Evolutionary conservation across 441 rosid genomes (phyloP).

Genomic region (Brassica balearica): DNA sequence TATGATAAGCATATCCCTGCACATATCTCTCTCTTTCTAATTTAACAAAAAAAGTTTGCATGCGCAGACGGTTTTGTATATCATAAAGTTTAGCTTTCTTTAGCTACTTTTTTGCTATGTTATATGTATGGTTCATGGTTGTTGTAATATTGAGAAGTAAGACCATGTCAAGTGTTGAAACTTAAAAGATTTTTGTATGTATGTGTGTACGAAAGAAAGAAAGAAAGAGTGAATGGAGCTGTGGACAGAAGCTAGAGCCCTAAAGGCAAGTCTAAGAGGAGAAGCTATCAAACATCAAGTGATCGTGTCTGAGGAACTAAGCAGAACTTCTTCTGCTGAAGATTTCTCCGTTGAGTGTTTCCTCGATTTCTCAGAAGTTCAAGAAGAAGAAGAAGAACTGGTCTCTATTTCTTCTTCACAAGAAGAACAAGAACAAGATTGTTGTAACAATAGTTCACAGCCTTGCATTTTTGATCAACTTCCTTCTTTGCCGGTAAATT

Average conservation of each 20-base stretch:
- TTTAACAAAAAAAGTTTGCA: slow-evolving; percentile 32
- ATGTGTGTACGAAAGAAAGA: slow-evolving; percentile 11
- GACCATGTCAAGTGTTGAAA: slow-evolving; percentile 28
- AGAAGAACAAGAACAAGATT: slow-evolving; percentile 49
- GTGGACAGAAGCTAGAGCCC: slow-evolving; percentile 65
- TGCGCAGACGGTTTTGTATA: slow-evolving; percentile 22
- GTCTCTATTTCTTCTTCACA: slow-evolving; percentile 51
- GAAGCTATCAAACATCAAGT: slow-evolving; percentile 52
- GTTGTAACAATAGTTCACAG: slow-evolving; percentile 27
- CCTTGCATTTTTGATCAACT: slow-evolving; percentile 40
- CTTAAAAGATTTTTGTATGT: slow-evolving; percentile 23
- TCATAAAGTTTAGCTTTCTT: slow-evolving; percentile 24
- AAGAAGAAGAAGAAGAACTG: slow-evolving; percentile 36
- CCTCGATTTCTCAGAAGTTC: slow-evolving; percentile 55
- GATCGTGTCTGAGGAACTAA: slow-evolving; percentile 46
- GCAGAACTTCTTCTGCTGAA: slow-evolving; percentile 44
- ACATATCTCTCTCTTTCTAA: slow-evolving; percentile 21
- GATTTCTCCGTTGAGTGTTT: slow-evolving; percentile 61
- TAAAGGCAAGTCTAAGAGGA: slow-evolving; percentile 60
- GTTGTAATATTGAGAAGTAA: slow-evolving; percentile 27
- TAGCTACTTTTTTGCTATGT: neutral
- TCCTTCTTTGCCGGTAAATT: slow-evolving; percentile 43
- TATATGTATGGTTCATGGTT: slow-evolving; percentile 28
- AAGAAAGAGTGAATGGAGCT: slow-evolving; percentile 50
- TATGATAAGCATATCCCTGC: slow-evolving; percentile 16